Evolutionary conservation across 176 grass and related monocot genomes (phyloP), one percentile per base, ranked within the genome.

Genomic region (Avena atlantica): DNA sequence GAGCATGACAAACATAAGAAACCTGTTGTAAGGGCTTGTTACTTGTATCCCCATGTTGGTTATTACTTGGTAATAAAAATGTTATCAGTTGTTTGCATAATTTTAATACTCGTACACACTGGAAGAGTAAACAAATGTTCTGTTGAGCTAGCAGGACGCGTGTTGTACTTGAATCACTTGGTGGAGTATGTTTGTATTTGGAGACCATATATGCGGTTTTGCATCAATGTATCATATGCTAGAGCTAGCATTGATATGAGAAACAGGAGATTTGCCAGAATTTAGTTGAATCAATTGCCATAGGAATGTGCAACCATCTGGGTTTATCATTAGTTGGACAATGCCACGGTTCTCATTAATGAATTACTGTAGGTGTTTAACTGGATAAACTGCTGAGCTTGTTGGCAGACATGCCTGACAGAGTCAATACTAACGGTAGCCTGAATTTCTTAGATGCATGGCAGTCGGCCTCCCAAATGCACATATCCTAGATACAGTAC

Each of bases 51-150:
- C 49, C 25, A 21, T 78, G 49, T 76, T 21, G 55, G 31, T 34
- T 34, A 87, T 80, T 81, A 64, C 57, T 64, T 55, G 11, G 44
- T 63, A 14, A 72, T 19, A 74, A 70, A 48, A 61, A 74, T 60
- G 63, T 9, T 58, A 48, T 60, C 52, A 40, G 45, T 40, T 40
- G n/a, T 29, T 50, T 74, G 19, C 58, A 13, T n/a, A n/a, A 29
- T 61, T 79, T 66, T 23, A 21, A 20, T 71, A 21, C 24, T 63
- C 40, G 6, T 1, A 42, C 40, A 42, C 40, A 42, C 40, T 6
- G 0, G 49, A 50, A 50, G 49, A 50, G 49, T 13, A 13, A 2
- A 50, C 49, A 50, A 50, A 12, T 2, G 45, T 23, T 34, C 4
- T 74, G 12, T 64, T 82, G 69, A 56, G 40, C 8, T 52, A 81